These are phyloP conservation scores for Neohortaea acidophila DNA, from an alignment of 495 filamentous ascomycete species.

Conservation along the genomic window DNA sequence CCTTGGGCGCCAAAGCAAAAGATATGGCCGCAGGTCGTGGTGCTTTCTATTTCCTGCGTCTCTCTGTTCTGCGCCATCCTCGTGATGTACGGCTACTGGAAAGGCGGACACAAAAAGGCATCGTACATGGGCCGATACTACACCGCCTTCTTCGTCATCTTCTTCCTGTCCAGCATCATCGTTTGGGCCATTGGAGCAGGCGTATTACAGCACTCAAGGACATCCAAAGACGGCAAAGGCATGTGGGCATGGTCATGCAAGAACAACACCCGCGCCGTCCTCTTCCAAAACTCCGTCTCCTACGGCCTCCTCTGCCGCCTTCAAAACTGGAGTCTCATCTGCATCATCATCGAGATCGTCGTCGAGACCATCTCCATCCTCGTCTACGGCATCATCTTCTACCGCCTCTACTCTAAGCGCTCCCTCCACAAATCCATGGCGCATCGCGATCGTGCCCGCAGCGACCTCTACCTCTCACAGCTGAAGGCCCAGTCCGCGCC, in stretches of 20 bases:
- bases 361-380: slow-evolving; percentile 80
- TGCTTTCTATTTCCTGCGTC: slow-evolving; percentile 60
- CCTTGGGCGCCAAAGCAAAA: slow-evolving; percentile 68
- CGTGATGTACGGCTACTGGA: slow-evolving; percentile 77
- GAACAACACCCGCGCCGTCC: slow-evolving; percentile 59
- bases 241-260: slow-evolving; percentile 96
- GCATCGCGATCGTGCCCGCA: slow-evolving; percentile 79
- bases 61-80: slow-evolving; percentile 64
- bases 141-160: slow-evolving; percentile 75
- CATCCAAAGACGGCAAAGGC: slow-evolving; percentile 60
- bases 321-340: slow-evolving; percentile 93
- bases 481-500: slow-evolving; percentile 82
- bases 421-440: slow-evolving; percentile 93
- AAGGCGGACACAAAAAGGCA: slow-evolving; percentile 73
- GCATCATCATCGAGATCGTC: slow-evolving; percentile 91
- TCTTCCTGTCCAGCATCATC: slow-evolving; percentile 85
- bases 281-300: slow-evolving; percentile 64
- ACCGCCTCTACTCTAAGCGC: slow-evolving; percentile 90
- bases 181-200: slow-evolving; percentile 86
- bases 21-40: slow-evolving; percentile 76
- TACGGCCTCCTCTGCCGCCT: slow-evolving; percentile 91
- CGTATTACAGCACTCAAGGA: slow-evolving; percentile 61
- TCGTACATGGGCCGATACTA: slow-evolving; percentile 91
- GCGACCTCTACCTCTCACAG: slow-evolving; percentile 89
- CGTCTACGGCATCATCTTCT: slow-evolving; percentile 89